Evolutionary conservation across 163 green algal species (phyloP), one percentile per base, ranked within the genome.

Genomic region (Chlamydomonas reinhardtii): DNA sequence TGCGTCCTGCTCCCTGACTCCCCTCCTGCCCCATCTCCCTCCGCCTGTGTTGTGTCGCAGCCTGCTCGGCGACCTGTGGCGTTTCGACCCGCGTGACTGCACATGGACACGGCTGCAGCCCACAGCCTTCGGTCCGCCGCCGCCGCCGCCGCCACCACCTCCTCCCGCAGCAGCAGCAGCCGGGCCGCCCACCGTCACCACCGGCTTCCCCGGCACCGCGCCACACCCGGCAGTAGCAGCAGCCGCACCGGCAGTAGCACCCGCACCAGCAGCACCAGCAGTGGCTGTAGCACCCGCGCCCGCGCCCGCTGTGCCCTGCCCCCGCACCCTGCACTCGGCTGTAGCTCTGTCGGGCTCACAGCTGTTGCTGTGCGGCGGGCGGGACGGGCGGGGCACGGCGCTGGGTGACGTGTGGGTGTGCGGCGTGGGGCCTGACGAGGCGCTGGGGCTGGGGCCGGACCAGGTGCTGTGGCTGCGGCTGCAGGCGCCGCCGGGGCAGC

Each of bases 381-480:
- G 79, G 11, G 79, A 89, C 54, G 29, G 0, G 39, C 6, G 16
- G 0, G 65, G 79, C 17, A 22, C 12, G 22, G 43, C 79, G 32
- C 79, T 85, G 79, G 79, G 52, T 17, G 85, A 89, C 85, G 72
- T 73, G 39, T 89, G 85, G 85, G 77, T 89, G 70, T 62, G 86
- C 59, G 59, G 64, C 76, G 64, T 89, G 32, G 85, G 85, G 12
- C 85, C 85, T 25, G 71, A 85, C 43, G 29, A 54, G 37, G 61
- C 27, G n/a, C 48, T 82, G 61, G 76, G 59, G 32, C 75, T 89
- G 24, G 34, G n/a, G 27, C 22, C 31, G 3, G 15, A 39, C 2
- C 73, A 90, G 24, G 86, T 73, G 11, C 4, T 66, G 39, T 90
- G 86, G 86, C 25, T 82, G 64, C 62, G 72, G 81, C 86, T 90